These are phyloP conservation scores for Tylopilus sp. DNA, from an alignment of 768 basidiomycete genomes.

Conservation along the genomic window DNA sequence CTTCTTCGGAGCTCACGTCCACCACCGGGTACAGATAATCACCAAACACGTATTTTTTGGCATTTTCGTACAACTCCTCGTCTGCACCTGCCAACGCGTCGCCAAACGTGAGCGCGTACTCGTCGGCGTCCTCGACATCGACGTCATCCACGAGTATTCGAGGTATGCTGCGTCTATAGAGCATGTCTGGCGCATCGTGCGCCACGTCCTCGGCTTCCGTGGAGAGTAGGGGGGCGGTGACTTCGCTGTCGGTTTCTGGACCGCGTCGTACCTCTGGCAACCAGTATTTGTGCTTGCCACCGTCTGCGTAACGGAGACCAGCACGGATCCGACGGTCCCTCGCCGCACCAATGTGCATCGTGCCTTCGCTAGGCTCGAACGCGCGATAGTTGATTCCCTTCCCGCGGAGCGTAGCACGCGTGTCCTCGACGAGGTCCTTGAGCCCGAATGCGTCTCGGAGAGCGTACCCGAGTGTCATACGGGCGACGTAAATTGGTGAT, in stretches of 20 bases:
- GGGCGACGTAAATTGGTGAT: constrained; percentile 61
- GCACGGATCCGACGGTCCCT: constrained; percentile 86
- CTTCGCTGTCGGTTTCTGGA: constrained; percentile 46
- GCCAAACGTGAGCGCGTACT: constrained; percentile 29
- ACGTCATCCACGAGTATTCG: constrained; percentile 24
- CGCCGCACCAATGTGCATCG: constrained; percentile 85
- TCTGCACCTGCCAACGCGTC: constrained; percentile 46
- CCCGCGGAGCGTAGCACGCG: constrained; percentile 75
- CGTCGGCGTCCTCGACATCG: constrained; percentile 35
- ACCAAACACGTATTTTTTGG: constrained; percentile 80
- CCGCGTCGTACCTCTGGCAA: constrained; percentile 68
- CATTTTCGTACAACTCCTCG: constrained; percentile 73
- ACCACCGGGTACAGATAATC: constrained; percentile 89
- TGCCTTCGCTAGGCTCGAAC: constrained; percentile 94
- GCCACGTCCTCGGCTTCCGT: constrained; percentile 62
- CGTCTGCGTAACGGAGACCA: constrained; percentile 85
- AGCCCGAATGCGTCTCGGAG: constrained; percentile 84
- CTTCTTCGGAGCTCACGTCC: constrained; percentile 68
- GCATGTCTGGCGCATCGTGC: constrained; percentile 59
- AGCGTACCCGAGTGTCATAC: constrained; percentile 87
- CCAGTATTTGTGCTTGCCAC: constrained; percentile 97
- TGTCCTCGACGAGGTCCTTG: constrained; percentile 85
- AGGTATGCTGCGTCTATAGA: constrained; percentile 21
- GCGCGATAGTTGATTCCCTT: constrained; percentile 94
- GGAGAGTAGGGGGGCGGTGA: constrained; percentile 71